Base-by-base conservation (phyloP, 805 yeast species). In the Candida boidinii region DNA sequence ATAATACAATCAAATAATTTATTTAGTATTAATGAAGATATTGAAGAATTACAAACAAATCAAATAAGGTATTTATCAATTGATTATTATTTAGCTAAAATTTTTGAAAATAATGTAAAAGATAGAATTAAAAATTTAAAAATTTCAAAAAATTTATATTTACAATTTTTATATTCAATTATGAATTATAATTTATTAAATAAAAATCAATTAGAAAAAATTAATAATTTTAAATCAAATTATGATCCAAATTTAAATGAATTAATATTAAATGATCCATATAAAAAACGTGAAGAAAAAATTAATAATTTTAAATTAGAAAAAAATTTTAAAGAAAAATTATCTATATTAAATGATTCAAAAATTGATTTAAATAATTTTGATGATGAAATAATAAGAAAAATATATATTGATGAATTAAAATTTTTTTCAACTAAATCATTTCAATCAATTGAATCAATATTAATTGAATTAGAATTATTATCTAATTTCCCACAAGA, bases 21-120 rank as follows among this genome's bases (percentile, higher is more conserved):
- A 17, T 86, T 83, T 57, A 80, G 90, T 44, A 56, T 59, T 10
- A 85, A 85, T 51, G 96, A 87, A 50, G 48, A 66, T 1, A 37
- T 82, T 2, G 82, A 76, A 1, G 96, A 87, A 44, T 46, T 87
- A 9, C 62, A 70, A 25, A 79, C 94, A 1, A 51, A 58, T 5
- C 75, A 82, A 28, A 50, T 87, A 14, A 74, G 73, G 36, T 82
- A 70, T 42, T 49, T 84, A 14, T 58, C 71, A 4, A 48, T 80
- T 2, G 76, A 77, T 39, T 86, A 65, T 49, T 69, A 76, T 43
- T 45, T 81, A 23, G 94, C 75, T 7, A 41, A 42, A 19, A 36
- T 55, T 5, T 39, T 56, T 26, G 68, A 60, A 35, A 42, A 42
- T 28, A 37, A 44, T 42, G 49, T 26, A 26, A 40, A 28, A 35